Evolutionary conservation across 305 asterid species (phyloP), one percentile per base, ranked within the genome.

Genomic region (Rubia occidens): DNA sequence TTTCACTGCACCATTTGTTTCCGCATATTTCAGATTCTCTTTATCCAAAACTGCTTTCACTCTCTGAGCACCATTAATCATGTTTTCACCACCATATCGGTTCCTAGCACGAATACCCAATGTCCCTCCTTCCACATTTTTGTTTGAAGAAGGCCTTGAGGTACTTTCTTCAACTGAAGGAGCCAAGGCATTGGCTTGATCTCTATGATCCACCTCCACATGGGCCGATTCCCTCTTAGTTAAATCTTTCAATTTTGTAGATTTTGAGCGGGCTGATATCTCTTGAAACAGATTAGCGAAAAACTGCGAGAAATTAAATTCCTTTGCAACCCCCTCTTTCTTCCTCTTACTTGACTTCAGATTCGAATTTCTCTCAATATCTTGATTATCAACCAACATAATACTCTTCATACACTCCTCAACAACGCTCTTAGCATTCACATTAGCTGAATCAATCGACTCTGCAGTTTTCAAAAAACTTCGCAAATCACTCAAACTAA

Each of bases 401-500:
- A 79, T 14, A 77, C 74, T 78, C 72, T 74, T 80, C 61, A 82
- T 66, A 80, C 83, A 81, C 59, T 72, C 81, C 58, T 86, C 89
- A 21, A 84, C 74, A 72, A 74, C 68, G 71, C 70, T 80, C 72
- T 78, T 73, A 9, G 85, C 81, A 72, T 78, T 78, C 61, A 70
- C 26, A 17, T 77, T 74, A 58, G 76, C 77, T 29, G 59, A 18
- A 60, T 79, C 74, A 51, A 78, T 71, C 20, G 89, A 81, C 69
- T 87, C 96, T 29, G 83, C 70, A 64, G 56, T 75, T 74, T 80
- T 77, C 60, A 77, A 32, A 67, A 83, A 84, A 74, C 85, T 75
- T 76, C 79, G 79, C 74, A 88, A 81, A 78, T 89, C 98, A 67
- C 76, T 75, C 78, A 77, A 59, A 13, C 79, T 80, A 71, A 92